Evolutionary conservation across 2,329 filamentous ascomycete genomes (phyloP).

Genomic region (Curvularia sp.): DNA sequence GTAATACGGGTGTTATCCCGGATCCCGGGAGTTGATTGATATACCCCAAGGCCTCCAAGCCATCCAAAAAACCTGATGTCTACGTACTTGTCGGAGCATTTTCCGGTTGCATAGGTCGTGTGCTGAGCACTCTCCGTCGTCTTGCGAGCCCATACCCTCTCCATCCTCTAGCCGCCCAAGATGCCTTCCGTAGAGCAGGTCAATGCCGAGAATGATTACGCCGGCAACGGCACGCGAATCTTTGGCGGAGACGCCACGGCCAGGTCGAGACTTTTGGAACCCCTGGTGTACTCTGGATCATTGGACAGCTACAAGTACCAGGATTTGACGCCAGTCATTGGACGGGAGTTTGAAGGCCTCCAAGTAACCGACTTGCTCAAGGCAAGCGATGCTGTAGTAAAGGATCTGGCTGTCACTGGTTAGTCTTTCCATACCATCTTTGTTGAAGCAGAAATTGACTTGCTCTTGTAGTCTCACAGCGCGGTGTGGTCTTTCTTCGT

Average conservation of each 20-base stretch:
- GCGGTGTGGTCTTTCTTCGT: constrained; percentile 74
- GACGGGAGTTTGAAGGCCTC: constrained; percentile 55
- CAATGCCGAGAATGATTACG: constrained; percentile 11
- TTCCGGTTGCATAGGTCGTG: neutral
- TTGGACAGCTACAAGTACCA: constrained; percentile 34
- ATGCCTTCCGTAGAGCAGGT: constrained; percentile 37
- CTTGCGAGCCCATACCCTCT: neutral
- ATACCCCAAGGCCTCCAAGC: constrained; percentile 5
- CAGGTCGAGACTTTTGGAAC: constrained; percentile 30
- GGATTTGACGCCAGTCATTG: constrained; percentile 61
- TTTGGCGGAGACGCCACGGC: constrained; percentile 33
- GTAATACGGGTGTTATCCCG: neutral
- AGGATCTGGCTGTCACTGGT: constrained; percentile 65
- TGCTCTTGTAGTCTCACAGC: constrained; percentile 63
- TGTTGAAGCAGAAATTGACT: neutral
- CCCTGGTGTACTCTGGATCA: constrained; percentile 34
- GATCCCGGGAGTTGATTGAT: constrained; percentile 5
- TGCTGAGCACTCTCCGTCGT: neutral
- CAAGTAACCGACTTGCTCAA: constrained; percentile 42
- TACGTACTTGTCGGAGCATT: neutral
- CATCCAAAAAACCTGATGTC: neutral
- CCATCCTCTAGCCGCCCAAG: neutral
- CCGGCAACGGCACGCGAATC: constrained; percentile 12
- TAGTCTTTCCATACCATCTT: constrained; percentile 14
- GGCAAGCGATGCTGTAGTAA: constrained; percentile 47